Percentiles rank a stretch among this genome's conserved stretches.
Evolutionary conservation across 805 yeast genomes (phyloP).

Genomic region (Ogataea glucozyma): DNA sequence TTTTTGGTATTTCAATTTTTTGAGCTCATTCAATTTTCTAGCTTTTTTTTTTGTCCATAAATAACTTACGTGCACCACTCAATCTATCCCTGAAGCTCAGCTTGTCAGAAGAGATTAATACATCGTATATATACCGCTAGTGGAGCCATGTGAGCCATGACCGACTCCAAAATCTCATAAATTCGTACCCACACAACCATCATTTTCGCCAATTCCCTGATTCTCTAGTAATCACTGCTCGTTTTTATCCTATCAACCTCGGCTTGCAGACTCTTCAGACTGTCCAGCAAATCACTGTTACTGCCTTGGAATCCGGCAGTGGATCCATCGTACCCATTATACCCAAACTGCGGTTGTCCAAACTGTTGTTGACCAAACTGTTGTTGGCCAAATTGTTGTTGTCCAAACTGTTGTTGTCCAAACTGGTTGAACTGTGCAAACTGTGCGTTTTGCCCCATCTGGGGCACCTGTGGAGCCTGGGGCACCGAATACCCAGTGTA

Average conservation of each 20-base stretch:
- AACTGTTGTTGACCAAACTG: background rate
- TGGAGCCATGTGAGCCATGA: too few species aligned
- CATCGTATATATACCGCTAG: too few species aligned
- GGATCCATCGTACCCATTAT: constrained; percentile 13
- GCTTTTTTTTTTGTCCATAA: background rate
- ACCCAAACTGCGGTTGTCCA: background rate
- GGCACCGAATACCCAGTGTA: constrained; percentile 11
- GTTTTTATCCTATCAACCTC: constrained; percentile 61
- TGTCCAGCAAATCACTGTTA: constrained; percentile 54
- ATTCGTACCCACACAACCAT: too few species aligned
- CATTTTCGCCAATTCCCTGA: too few species aligned
- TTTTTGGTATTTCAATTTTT: background rate
- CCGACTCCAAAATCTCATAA: too few species aligned
- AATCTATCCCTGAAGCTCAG: constrained; percentile 2
- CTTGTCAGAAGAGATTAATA: background rate
- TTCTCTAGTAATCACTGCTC: constrained; percentile 15
- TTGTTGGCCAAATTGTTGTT: constrained; percentile 2
- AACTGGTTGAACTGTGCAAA: constrained; percentile 1
- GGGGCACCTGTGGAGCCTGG: constrained; percentile 6
- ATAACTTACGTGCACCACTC: background rate
- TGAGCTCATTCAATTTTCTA: constrained; percentile 1
- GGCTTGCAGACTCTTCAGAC: constrained; percentile 63
- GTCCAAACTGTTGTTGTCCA: background rate
- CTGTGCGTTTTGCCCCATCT: constrained; percentile 4
- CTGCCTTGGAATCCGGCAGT: constrained; percentile 19